Percentiles rank a stretch among this genome's conserved stretches.
Evolutionary conservation across 495 filamentous ascomycete species (phyloP).

Genomic region (Collariella sp.): DNA sequence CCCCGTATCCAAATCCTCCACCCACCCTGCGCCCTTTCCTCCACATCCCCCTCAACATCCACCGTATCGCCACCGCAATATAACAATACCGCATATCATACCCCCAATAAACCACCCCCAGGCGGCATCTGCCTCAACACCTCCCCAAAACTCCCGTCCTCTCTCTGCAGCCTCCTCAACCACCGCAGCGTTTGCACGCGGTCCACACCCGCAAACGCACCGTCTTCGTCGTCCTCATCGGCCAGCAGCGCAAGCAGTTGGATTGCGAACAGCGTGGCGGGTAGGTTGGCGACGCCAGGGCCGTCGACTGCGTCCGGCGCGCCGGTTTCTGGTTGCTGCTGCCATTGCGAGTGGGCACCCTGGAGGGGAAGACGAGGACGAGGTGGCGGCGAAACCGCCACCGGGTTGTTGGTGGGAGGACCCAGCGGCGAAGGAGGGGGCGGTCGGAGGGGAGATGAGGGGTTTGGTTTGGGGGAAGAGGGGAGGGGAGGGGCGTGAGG

Average conservation of each 20-base stretch:
- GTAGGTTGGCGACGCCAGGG: conserved; percentile 75
- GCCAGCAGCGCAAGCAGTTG: conserved; percentile 64
- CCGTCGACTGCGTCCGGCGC: conserved; percentile 33
- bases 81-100: conserved; percentile 84
- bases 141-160: conserved; percentile 89
- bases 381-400: conserved; percentile 68
- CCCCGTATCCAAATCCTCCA: conserved; percentile 66
- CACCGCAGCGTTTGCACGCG: conserved; percentile 59
- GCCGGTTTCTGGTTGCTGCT: conserved; percentile 23
- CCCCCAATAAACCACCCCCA: conserved; percentile 54
- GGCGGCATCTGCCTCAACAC: conserved; percentile 45
- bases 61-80: conserved; percentile 69
- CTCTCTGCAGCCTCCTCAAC: conserved; percentile 68
- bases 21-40: conserved; percentile 45
- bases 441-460: conserved; percentile 31
- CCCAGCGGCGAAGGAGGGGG: conserved; percentile 31
- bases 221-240: conserved; percentile 50
- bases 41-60: conserved; percentile 58
- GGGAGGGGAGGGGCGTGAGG: conserved; percentile 27
- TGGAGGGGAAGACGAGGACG: conserved; percentile 39
- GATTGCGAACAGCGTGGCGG: conserved; percentile 83
- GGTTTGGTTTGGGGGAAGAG: conserved; percentile 16
- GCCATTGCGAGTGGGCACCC: conserved; percentile 28
- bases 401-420: conserved; percentile 73
- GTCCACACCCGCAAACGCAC: conserved; percentile 48